Conservation (phyloP, 2,329 filamentous ascomycete genomes). For the Diaporthe ilicicola region DNA sequence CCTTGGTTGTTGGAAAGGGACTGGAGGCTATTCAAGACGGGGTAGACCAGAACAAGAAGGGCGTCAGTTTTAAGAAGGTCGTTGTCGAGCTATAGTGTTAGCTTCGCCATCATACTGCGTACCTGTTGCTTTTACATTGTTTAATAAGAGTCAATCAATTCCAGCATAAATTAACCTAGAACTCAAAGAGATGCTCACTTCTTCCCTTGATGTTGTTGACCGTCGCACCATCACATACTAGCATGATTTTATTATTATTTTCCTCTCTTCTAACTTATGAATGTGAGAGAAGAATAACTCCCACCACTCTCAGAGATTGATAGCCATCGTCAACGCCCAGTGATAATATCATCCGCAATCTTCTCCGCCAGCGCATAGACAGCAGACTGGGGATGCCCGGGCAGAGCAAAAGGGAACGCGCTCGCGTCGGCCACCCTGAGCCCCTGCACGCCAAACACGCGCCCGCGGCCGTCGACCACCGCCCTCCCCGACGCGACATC, state of each 20-base stretch:
- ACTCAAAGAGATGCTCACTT: too few relatives aligned
- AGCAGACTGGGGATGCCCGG: constrained; percentile 56
- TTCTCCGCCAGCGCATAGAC: constrained; percentile 60
- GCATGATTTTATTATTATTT: too few relatives aligned
- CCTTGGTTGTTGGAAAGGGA: constrained; percentile 8
- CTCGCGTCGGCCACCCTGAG: constrained; percentile 58
- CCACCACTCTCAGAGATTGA: too few relatives aligned
- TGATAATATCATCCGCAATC: constrained; percentile 8
- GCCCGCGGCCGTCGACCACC: constrained; percentile 52
- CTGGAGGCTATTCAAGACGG: constrained; percentile 9
- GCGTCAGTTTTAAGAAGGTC: constrained; percentile 18
- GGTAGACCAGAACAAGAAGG: constrained; percentile 19
- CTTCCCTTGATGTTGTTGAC: too few relatives aligned
- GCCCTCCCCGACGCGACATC: constrained; percentile 41
- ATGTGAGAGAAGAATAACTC: too few relatives aligned
- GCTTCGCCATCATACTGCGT: too few relatives aligned
- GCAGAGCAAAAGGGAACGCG: constrained; percentile 56
- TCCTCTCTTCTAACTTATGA: too few relatives aligned
- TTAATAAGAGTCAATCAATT: too few relatives aligned
- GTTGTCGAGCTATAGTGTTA: constrained; percentile 26
- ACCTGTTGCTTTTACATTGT: too few relatives aligned
- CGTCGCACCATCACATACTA: too few relatives aligned
- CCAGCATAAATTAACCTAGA: too few relatives aligned
- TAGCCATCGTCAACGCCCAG: neutral
- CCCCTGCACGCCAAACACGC: constrained; percentile 55